Percentiles rank a stretch among this genome's conserved stretches.
phyloP scores from a whole-genome alignment of 306 rosid species.

The Begonia peltatifolia region DNA sequence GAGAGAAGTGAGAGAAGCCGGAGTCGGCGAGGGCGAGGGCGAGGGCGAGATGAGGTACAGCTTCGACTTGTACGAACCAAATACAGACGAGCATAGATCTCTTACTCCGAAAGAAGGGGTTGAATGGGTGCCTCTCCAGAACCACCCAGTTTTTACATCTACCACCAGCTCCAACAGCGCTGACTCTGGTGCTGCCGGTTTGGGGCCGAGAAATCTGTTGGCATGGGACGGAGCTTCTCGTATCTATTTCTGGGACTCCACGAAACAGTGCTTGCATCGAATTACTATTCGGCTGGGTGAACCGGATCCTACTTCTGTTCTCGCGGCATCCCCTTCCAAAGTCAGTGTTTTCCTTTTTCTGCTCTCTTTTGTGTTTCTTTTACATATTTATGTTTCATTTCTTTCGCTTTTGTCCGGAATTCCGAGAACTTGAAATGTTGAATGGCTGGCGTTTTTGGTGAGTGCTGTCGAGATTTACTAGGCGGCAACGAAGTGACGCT shows the following conservation, averaged over 20 bases:
- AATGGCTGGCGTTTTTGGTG: too few species aligned
- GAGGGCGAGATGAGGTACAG: constrained; percentile 28
- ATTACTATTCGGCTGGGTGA: constrained; percentile 79
- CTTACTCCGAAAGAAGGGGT: constrained; percentile 48
- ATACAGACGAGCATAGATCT: constrained; percentile 29
- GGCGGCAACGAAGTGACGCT: too few species aligned
- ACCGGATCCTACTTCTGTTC: constrained; percentile 65
- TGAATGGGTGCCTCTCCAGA: constrained; percentile 68
- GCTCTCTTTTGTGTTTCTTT: too few species aligned
- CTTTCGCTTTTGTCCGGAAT: too few species aligned
- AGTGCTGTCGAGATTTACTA: too few species aligned
- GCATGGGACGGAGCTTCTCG: constrained; percentile 84
- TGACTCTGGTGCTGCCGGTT: constrained; percentile 3
- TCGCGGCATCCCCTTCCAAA: constrained; percentile 74
- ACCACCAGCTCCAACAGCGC: constrained; percentile 3
- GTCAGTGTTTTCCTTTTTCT: constrained; percentile 17
- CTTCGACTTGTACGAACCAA: constrained; percentile 23
- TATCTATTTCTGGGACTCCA: constrained; percentile 74
- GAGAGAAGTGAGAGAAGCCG: too few species aligned
- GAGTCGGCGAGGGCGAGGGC: background rate
- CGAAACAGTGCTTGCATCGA: constrained; percentile 39
- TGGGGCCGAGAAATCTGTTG: constrained; percentile 32
- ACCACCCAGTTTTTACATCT: constrained; percentile 58
- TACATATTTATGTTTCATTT: too few species aligned
- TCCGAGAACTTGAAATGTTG: too few species aligned